Evolutionary conservation across 345 rosid species (phyloP), one percentile per base, ranked within the genome.

Genomic region (Chamaenerion angustifolium): DNA sequence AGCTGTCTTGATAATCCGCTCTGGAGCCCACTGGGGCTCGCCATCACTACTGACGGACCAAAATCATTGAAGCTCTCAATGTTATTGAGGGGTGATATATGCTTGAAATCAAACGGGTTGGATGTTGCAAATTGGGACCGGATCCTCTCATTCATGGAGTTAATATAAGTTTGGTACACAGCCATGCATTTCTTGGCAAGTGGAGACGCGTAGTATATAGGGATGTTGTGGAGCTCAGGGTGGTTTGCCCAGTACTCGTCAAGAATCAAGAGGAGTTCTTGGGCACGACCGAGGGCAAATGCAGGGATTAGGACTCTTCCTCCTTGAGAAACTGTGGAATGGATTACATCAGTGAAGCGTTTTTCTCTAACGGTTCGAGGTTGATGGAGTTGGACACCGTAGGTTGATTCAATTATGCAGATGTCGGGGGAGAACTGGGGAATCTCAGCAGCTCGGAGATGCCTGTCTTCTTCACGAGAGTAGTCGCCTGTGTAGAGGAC

Each of bases 371-470:
- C 66, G 54, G 81, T 76, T 45, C 95, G 84, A 16, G 98, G 69
- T 61, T 90, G 95, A 66, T 90, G 98, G 55, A 86, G 92, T 70
- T 86, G 98, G 48, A 90, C 95, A 63, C 98, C 98, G 37, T 74
- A 90, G 51, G 98, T 86, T 43, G 98, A 86, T 67, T 86, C 98
- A 31, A 90, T 86, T 62, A 86, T 76, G 67, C 98, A 90, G 57
- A 90, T 71, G 58, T 86, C 98, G 47, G 98, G 98, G 53, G 98
- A 81, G 73, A 90, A 90, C 41, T 90, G 94, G 43, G 95, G 98
- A 64, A 76, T 73, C 76, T 90, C 98, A 61, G 98, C 95, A 59
- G 95, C 92, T 55, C 81, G 77, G 51, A 90, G 86, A 79, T 90
- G 98, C 45, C 94, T 64, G 63, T 86, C 95, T 71, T 90, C 98